phyloP scores from a whole-genome alignment of 2,329 filamentous ascomycete genomes.

The Rhinocladiella mackenziei region DNA sequence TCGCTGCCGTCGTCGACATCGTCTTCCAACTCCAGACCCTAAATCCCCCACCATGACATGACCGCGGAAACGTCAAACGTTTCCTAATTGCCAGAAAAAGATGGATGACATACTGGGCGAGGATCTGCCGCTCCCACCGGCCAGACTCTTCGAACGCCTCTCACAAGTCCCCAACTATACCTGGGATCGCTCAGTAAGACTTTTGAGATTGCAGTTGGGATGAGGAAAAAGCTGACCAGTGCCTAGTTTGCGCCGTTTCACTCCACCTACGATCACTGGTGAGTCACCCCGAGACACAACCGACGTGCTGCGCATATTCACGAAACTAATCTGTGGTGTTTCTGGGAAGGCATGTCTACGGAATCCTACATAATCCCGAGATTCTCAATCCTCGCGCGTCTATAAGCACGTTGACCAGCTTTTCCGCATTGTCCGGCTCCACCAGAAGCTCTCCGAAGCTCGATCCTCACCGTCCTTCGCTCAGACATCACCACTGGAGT shows the following conservation, averaged over 20 bases:
- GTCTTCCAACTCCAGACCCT: not conserved
- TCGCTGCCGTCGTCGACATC: constrained; percentile 3
- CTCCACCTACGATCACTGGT: constrained; percentile 82
- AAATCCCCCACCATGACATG: constrained; percentile 15
- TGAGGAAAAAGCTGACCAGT: constrained; percentile 8
- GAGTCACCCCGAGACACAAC: constrained; percentile 2
- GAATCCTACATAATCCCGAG: constrained; percentile 54
- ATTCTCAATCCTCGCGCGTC: constrained; percentile 46
- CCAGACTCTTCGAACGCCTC: constrained; percentile 68
- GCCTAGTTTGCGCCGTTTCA: constrained; percentile 39
- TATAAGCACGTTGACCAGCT: constrained; percentile 36
- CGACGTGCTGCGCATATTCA: constrained; percentile 45
- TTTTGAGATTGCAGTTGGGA: too few relatives aligned
- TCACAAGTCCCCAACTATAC: constrained; percentile 69
- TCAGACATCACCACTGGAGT: constrained; percentile 45
- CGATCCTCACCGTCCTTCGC: constrained; percentile 37
- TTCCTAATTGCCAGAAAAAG: constrained; percentile 9
- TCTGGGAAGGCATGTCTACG: constrained; percentile 53
- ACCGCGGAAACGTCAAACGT: constrained; percentile 8
- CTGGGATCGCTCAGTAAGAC: constrained; percentile 62
- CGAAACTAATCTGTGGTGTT: constrained; percentile 4
- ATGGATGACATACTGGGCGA: constrained; percentile 40
- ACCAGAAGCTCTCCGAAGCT: constrained; percentile 42
- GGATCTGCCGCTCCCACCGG: constrained; percentile 54
- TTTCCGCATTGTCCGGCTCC: constrained; percentile 43